These are phyloP conservation scores for Apiotrichum gamsii DNA, from an alignment of 1,284 basidiomycete species.

Conservation along the genomic window DNA sequence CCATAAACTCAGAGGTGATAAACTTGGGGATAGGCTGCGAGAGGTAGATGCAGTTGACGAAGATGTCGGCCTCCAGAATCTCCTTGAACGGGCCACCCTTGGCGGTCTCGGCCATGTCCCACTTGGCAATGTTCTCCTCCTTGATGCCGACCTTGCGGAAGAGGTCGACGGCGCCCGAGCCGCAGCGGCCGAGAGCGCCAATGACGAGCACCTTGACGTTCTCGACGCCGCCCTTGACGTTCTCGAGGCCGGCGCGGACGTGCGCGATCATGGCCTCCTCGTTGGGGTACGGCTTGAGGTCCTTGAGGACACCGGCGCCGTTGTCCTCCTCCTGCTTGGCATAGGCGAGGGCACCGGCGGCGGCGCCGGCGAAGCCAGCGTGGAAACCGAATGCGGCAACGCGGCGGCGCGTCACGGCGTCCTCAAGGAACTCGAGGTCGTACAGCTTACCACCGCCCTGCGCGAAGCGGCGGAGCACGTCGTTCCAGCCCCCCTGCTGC, in stretches of 20 bases:
- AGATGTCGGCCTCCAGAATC: conserved; percentile 94
- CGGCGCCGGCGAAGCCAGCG: conserved; percentile 96
- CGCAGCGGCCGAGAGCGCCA: conserved; percentile 92
- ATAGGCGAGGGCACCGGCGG: conserved; percentile 79
- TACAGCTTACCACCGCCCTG: conserved; percentile 83
- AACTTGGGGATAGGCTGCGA: conserved; percentile 83
- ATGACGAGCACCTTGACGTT: conserved; percentile 87
- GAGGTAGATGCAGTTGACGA: conserved; percentile 99
- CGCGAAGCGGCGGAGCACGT: conserved; percentile 81
- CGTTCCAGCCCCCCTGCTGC: conserved; percentile 86
- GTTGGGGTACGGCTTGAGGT: conserved; percentile 69
- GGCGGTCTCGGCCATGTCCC: conserved; percentile 95
- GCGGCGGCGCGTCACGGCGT: conserved; percentile 67
- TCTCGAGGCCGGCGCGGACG: conserved; percentile 62
- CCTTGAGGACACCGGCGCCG: conserved; percentile 56
- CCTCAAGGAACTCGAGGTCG: conserved; percentile 94
- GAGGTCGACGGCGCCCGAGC: conserved; percentile 90
- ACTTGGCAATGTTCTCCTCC: conserved; percentile 94
- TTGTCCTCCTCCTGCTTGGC: conserved; percentile 63
- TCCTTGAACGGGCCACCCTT: conserved; percentile 96
- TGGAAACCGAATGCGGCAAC: conserved; percentile 99
- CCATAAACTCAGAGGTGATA: conserved; percentile 68
- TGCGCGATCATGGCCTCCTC: conserved; percentile 71
- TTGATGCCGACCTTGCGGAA: conserved; percentile 88
- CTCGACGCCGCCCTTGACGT: conserved; percentile 57